Evolutionary conservation across 108 stramenopile genomes (phyloP).

Genomic region (Fistulifera pelliculosa): DNA sequence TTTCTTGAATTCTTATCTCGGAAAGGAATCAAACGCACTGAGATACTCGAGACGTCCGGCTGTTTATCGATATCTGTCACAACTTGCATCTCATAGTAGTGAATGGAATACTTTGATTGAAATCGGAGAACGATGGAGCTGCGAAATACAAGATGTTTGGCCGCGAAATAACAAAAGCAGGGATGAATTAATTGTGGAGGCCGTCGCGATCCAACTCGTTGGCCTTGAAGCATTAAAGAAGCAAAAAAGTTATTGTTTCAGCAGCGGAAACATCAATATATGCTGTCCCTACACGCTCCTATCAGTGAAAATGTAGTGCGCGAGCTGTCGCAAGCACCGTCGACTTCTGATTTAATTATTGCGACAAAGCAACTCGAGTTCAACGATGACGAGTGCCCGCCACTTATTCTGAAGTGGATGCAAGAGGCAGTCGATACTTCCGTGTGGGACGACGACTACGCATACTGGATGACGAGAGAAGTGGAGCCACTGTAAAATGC

Average conservation of each 20-base stretch:
- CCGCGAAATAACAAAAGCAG: not conserved
- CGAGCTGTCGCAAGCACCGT: not conserved
- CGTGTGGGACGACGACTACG: no score
- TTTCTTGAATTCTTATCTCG: not conserved
- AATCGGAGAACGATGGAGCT: not conserved
- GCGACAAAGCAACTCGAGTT: not conserved
- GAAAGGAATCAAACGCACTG: not conserved
- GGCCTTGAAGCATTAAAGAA: not conserved
- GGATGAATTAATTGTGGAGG: not conserved
- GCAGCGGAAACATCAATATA: not conserved
- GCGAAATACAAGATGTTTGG: not conserved
- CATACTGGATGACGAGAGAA: no score
- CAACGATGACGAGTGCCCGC: not conserved
- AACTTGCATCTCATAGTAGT: not conserved
- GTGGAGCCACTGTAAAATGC: no score
- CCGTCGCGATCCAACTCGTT: not conserved
- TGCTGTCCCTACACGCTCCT: not conserved
- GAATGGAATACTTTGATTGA: not conserved
- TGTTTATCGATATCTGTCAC: not conserved
- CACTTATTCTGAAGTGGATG: not conserved
- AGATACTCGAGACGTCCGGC: not conserved
- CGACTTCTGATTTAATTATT: not conserved
- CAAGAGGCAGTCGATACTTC: no score
- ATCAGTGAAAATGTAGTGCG: not conserved
- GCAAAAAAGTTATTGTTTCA: not conserved